phyloP scores from a whole-genome alignment of 192 early-diverging fungal species.

The Powellomyces hirtus region DNA sequence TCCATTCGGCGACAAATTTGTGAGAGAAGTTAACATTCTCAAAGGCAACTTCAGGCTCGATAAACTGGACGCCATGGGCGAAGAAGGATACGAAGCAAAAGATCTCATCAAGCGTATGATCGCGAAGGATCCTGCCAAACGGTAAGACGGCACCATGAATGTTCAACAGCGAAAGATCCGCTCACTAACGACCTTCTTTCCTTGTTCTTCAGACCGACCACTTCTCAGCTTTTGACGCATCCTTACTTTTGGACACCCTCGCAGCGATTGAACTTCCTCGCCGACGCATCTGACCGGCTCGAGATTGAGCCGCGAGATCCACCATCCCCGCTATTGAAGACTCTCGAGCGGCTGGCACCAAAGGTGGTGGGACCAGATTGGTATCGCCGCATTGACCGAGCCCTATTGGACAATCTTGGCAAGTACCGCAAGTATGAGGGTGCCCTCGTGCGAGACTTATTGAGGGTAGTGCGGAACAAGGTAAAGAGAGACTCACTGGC shows the following conservation, averaged over 20 bases:
- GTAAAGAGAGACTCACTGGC: constrained; percentile 36
- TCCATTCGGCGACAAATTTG: constrained; percentile 92
- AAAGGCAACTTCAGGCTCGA: constrained; percentile 70
- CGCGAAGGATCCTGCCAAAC: constrained; percentile 64
- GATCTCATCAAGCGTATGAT: constrained; percentile 93
- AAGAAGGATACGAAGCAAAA: constrained; percentile 77
- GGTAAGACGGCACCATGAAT: constrained; percentile 34
- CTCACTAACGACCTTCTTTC: background rate
- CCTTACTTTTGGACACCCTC: constrained; percentile 94
- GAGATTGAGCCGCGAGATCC: constrained; percentile 82
- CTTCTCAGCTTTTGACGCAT: constrained; percentile 75
- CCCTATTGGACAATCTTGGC: constrained; percentile 74
- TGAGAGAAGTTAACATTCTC: constrained; percentile 88
- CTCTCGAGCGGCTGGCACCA: constrained; percentile 59
- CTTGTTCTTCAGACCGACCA: constrained; percentile 62
- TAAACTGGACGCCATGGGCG: constrained; percentile 66
- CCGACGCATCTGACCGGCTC: constrained; percentile 93
- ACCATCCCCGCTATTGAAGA: constrained; percentile 59
- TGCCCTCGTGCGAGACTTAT: constrained; percentile 74
- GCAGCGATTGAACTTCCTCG: constrained; percentile 83
- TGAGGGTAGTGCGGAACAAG: constrained; percentile 92
- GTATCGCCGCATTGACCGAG: constrained; percentile 69
- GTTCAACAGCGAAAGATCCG: background rate
- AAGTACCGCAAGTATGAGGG: constrained; percentile 95
- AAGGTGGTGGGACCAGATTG: constrained; percentile 74